Evolutionary conservation across 495 filamentous ascomycete species (phyloP), one percentile per base, ranked within the genome.

Genomic region (Elaphomyces granulatus): DNA sequence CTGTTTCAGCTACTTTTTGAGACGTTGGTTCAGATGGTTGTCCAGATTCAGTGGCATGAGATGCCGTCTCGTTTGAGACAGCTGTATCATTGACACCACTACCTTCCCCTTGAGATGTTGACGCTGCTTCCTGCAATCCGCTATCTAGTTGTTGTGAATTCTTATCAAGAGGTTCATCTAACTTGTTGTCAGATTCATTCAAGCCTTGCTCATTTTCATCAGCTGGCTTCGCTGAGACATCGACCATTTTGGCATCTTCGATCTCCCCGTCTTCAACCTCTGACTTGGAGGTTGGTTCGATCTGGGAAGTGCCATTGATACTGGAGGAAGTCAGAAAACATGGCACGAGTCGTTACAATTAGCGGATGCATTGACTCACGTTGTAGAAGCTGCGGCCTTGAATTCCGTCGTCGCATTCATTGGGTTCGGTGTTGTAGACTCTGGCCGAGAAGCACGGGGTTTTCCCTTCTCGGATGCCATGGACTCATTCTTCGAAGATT

Each of bases 241-340:
- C 59, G 8, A 45, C 41, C 58, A 67, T 64, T 46, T 72, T 78
- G 9, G 65, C 67, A 57, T 86, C 78, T 48, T 81, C 77, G 21
- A 85, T 80, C 49, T 87, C 82, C 17, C 81, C 82, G 58, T 86
- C 81, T 52, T 86, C 82, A 36, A 79, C 79, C 49, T 87, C 82
- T 8, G 53, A 42, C 34, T 57, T 63, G 9, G 60, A 45, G 32
- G 41, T 20, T 8, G 28, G 47, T 46, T 44, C 54, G 32, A 45
- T 48, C 20, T 51, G 59, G 15, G 49, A 44, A 43, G 53, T 47
- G 49, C 51, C 58, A 26, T 59, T 58, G 12, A 42, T 40, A 15
- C 60, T 65, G 28, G 12, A 34, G 38, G 52, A 42, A 54, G 56
- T 50, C 42, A 38, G 33, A 36, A 45, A 32, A 33, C 28, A 10